Conservation (phyloP, 2,329 filamentous ascomycete species). For the Gremmenia infestans region DNA sequence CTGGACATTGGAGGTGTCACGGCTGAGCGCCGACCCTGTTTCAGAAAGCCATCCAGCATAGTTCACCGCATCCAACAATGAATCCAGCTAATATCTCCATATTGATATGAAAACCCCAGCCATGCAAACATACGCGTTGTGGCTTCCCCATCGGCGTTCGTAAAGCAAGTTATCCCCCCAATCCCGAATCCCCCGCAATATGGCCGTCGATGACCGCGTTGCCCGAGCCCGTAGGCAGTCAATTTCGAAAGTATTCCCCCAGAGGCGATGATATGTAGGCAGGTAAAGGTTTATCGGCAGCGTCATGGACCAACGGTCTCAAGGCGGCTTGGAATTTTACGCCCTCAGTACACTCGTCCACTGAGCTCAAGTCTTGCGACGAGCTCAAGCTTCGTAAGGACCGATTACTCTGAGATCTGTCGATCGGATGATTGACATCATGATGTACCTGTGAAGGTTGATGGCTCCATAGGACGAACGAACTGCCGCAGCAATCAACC, state of each 20-base stretch:
- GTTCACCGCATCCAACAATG: too few relatives aligned
- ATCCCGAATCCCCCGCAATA: constrained; percentile 2
- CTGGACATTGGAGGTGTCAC: background rate
- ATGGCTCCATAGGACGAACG: constrained; percentile 81
- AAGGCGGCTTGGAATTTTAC: constrained; percentile 88
- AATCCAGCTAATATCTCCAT: too few relatives aligned
- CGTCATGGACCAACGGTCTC: constrained; percentile 83
- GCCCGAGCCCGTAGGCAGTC: background rate
- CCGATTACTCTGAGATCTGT: constrained; percentile 85
- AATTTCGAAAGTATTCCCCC: constrained; percentile 1
- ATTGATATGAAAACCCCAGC: background rate
- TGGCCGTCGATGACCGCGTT: constrained; percentile 2
- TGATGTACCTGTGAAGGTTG: constrained; percentile 36
- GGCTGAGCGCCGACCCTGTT: too few relatives aligned
- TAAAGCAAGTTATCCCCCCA: background rate
- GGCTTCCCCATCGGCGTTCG: too few relatives aligned
- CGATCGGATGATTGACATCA: constrained; percentile 89
- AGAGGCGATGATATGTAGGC: constrained; percentile 25
- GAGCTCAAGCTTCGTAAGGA: constrained; percentile 61
- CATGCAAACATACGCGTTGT: background rate
- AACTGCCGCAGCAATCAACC: constrained; percentile 81
- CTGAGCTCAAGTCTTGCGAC: constrained; percentile 64
- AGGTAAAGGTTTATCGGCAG: constrained; percentile 56
- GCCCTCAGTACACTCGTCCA: constrained; percentile 53
- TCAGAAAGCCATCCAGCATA: too few relatives aligned